Percentiles rank a stretch among this genome's conserved stretches.
Evolutionary conservation across 345 rosid species (phyloP).

Genomic region (Sapria himalayana): DNA sequence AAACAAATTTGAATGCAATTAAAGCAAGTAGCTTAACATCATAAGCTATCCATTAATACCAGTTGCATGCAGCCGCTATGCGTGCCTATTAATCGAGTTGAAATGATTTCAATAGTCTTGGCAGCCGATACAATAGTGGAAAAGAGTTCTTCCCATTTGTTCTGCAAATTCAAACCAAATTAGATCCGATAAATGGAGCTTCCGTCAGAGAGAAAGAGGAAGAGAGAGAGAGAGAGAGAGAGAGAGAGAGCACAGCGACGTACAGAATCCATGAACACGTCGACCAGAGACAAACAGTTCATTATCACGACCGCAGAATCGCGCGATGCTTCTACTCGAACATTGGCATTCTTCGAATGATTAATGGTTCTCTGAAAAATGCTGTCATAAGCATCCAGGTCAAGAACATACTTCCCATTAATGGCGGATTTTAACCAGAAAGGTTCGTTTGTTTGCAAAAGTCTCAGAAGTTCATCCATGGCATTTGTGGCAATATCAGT

Average conservation of each 20-base stretch:
- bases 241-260: neutral
- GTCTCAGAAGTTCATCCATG: conserved; percentile 29
- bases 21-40: too few species aligned
- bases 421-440: conserved; percentile 28
- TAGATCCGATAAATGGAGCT: too few species aligned
- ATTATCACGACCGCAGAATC: conserved; percentile 18
- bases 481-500: conserved; percentile 26
- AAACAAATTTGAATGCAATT: too few species aligned
- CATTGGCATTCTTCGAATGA: conserved; percentile 15
- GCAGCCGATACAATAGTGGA: conserved; percentile 47
- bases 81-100: conserved; percentile 12
- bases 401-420: conserved; percentile 18
- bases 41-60: too few species aligned
- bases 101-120: conserved; percentile 18
- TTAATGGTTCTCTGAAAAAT: conserved; percentile 10
- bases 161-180: conserved; percentile 14
- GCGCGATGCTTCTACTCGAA: conserved; percentile 49
- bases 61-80: conserved; percentile 26
- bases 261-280: conserved; percentile 36
- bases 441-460: conserved; percentile 21
- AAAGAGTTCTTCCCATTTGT: conserved; percentile 37
- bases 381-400: conserved; percentile 19
- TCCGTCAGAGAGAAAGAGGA: neutral
- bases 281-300: conserved; percentile 19
- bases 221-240: neutral